A percentile compares a stretch with the other conserved stretches of the same genome.
Evolutionary conservation across 495 filamentous ascomycete genomes (phyloP).

Genomic region (Apodospora peruviana): DNA sequence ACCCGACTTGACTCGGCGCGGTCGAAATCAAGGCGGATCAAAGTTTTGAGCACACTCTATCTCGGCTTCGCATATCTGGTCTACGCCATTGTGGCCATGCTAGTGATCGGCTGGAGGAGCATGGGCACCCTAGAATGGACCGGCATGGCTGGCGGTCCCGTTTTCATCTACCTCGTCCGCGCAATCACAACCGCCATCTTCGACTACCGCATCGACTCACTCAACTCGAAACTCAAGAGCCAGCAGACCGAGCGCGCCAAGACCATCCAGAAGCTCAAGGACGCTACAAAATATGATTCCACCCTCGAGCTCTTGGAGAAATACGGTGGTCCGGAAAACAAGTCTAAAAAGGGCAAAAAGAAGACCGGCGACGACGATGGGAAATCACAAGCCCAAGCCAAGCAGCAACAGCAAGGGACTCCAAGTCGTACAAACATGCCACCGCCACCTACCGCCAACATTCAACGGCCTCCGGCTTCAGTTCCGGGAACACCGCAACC

Average conservation of each 20-base stretch:
- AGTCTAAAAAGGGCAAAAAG: conserved; percentile 34
- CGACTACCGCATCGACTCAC: conserved; percentile 68
- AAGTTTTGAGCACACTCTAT: conserved; percentile 85
- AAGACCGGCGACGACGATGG: conserved; percentile 19
- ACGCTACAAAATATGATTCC: conserved; percentile 89
- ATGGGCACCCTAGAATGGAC: conserved; percentile 71
- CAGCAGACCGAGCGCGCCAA: conserved; percentile 70
- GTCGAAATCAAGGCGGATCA: conserved; percentile 67
- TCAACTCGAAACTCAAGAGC: conserved; percentile 62
- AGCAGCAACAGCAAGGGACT: conserved; percentile 10
- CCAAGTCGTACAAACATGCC: conserved; percentile 51
- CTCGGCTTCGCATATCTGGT: conserved; percentile 84
- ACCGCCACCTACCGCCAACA: conserved; percentile 86
- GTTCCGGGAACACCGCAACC: conserved; percentile 13
- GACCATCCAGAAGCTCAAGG: conserved; percentile 91
- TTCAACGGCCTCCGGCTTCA: conserved; percentile 36
- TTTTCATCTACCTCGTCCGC: conserved; percentile 69
- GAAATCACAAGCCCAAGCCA: conserved; percentile 13
- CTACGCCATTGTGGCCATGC: conserved; percentile 67
- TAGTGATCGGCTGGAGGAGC: conserved; percentile 81
- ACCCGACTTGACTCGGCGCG: conserved; percentile 66
- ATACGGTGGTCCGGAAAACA: conserved; percentile 66
- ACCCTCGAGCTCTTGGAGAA: conserved; percentile 92
- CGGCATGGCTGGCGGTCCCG: conserved; percentile 70
- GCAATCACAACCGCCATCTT: conserved; percentile 60